phyloP scores from a whole-genome alignment of 2,329 filamentous ascomycete genomes.

The Fusarium heterosporum region DNA sequence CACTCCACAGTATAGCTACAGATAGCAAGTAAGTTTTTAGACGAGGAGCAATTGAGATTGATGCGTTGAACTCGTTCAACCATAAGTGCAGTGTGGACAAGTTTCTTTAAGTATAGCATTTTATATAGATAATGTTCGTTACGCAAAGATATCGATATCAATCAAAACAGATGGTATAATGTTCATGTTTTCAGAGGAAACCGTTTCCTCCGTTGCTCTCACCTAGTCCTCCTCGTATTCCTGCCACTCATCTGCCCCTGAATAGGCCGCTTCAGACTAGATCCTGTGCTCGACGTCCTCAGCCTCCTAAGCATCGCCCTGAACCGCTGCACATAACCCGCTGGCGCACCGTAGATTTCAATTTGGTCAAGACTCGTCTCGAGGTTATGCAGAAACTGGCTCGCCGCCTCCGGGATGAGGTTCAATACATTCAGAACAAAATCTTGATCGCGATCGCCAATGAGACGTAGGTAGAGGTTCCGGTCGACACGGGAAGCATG shows the following conservation, averaged over 20 bases:
- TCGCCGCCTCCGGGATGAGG: slow-evolving; percentile 58
- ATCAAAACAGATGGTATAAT: slow-evolving; percentile 7
- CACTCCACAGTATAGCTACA: slow-evolving; percentile 5
- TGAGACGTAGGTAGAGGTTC: slow-evolving; percentile 62
- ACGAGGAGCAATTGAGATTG: not conserved
- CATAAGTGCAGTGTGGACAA: not conserved
- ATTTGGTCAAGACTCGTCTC: slow-evolving; percentile 51
- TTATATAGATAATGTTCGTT: not conserved
- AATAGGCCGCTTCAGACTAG: slow-evolving; percentile 51
- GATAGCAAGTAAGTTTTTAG: slow-evolving; percentile 3
- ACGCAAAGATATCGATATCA: slow-evolving; percentile 11
- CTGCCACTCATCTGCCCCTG: slow-evolving; percentile 44
- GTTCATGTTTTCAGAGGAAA: not conserved
- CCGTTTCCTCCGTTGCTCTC: slow-evolving; percentile 15
- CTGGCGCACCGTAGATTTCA: slow-evolving; percentile 50
- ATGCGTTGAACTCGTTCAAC: not conserved
- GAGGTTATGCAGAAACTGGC: slow-evolving; percentile 56
- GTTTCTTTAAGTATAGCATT: not conserved
- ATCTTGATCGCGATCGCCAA: slow-evolving; percentile 57
- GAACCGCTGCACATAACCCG: slow-evolving; percentile 53
- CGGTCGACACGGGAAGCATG: slow-evolving; percentile 48
- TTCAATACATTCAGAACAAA: slow-evolving; percentile 61
- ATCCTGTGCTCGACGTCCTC: slow-evolving; percentile 44
- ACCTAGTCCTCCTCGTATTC: slow-evolving; percentile 53
- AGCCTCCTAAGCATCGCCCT: slow-evolving; percentile 50